A percentile compares a stretch with the other conserved stretches of the same genome.
phyloP scores from a whole-genome alignment of 176 grass and related monocot genomes.

The Urochloa ruziziensis region DNA sequence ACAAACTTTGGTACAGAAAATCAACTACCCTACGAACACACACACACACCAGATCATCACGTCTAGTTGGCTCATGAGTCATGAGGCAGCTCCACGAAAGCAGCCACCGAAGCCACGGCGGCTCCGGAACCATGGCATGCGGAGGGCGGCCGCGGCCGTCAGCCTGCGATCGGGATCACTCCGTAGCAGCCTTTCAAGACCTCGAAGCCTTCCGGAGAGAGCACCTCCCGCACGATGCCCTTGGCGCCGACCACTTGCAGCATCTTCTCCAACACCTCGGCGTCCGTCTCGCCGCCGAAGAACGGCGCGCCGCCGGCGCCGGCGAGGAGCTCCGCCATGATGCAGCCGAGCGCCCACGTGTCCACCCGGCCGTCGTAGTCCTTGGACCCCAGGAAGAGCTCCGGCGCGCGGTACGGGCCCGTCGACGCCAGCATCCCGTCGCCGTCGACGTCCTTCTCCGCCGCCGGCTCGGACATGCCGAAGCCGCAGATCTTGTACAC shows the following conservation, averaged over 20 bases:
- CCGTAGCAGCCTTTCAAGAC: background rate
- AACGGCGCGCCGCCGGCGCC: background rate
- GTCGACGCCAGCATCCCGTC: background rate
- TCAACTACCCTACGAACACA: too few species aligned
- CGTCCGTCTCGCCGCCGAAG: background rate
- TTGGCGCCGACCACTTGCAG: background rate
- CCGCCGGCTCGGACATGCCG: background rate
- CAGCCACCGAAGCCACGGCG: background rate
- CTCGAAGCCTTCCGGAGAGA: background rate
- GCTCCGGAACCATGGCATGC: background rate
- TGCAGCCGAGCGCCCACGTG: conserved; percentile 8
- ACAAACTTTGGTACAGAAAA: too few species aligned
- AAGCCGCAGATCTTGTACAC: background rate
- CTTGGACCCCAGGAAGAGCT: background rate
- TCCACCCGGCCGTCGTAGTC: background rate
- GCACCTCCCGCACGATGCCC: background rate
- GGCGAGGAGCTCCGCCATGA: conserved; percentile 10
- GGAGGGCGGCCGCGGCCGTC: background rate
- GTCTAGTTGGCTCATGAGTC: too few species aligned
- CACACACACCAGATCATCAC: too few species aligned
- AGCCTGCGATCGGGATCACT: background rate
- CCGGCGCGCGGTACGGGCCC: too few species aligned
- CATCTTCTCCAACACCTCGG: background rate
- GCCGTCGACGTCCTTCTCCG: background rate
- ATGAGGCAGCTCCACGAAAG: background rate